Conservation (phyloP, 2,329 filamentous ascomycete genomes). For the Gyromitra esculenta region DNA sequence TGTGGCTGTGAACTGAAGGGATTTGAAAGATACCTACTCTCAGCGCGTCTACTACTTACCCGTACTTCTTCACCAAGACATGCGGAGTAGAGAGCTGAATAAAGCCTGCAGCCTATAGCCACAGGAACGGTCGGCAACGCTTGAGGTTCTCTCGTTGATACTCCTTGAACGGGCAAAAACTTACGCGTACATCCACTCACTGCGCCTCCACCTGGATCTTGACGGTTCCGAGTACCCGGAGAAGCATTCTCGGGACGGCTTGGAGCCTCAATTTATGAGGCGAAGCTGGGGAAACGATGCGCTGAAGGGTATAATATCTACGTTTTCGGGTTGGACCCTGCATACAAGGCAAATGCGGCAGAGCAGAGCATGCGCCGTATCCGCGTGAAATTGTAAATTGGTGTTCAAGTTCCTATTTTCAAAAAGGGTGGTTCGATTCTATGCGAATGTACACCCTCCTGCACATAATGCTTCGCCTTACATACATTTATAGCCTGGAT, state of each 20-base stretch:
- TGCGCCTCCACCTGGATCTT: constrained; percentile 33
- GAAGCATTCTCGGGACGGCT: constrained; percentile 30
- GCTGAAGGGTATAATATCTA: constrained; percentile 11
- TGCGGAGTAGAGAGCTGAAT: constrained; percentile 1
- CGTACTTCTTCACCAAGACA: background rate
- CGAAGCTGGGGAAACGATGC: constrained; percentile 21
- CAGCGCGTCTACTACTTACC: background rate
- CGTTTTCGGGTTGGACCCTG: constrained; percentile 38
- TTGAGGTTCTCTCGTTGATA: background rate
- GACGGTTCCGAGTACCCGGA: constrained; percentile 42
- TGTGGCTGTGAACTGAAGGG: background rate
- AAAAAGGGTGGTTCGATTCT: constrained; percentile 20
- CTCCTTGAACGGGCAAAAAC: background rate
- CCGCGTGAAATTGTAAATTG: constrained; percentile 42
- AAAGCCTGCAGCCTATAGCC: constrained; percentile 10
- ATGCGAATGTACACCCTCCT: background rate
- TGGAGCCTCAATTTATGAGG: constrained; percentile 28
- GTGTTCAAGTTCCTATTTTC: constrained; percentile 41
- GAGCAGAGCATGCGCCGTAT: constrained; percentile 40
- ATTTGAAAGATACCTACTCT: background rate
- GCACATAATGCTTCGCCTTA: constrained; percentile 7
- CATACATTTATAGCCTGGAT: background rate
- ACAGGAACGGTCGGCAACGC: background rate
- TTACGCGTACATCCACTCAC: constrained; percentile 7
- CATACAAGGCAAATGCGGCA: constrained; percentile 40